Percentiles rank a stretch among this genome's conserved stretches.
Conservation (phyloP, 345 rosid genomes). For the Melastoma malabathricum region DNA sequence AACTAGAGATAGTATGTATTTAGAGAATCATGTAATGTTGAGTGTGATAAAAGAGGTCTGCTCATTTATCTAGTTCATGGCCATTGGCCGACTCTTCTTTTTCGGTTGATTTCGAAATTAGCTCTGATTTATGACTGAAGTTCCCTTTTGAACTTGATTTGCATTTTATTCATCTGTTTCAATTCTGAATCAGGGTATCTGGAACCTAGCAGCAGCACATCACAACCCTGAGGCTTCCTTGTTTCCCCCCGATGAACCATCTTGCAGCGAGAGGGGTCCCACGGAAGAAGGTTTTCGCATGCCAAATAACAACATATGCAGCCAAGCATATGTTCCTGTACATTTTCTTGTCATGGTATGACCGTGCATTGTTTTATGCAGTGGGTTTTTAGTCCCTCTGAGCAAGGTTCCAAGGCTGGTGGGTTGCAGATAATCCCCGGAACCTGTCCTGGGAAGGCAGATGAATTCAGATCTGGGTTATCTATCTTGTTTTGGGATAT, state of each 20-base stretch:
- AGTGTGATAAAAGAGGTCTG: conserved; percentile 15
- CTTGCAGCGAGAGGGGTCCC: conserved; percentile 5
- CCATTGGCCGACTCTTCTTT: not conserved
- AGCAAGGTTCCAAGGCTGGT: too few relatives aligned
- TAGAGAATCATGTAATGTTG: conserved; percentile 20
- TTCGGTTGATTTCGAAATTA: conserved; percentile 4
- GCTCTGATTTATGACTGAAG: not conserved
- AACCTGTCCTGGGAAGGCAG: too few relatives aligned
- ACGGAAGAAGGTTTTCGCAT: conserved; percentile 3
- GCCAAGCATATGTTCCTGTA: too few relatives aligned
- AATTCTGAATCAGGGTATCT: conserved; percentile 11
- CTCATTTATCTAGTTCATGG: not conserved
- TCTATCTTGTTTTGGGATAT: too few relatives aligned
- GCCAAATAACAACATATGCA: not conserved
- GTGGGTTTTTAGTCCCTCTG: too few relatives aligned
- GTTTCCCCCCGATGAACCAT: conserved; percentile 7
- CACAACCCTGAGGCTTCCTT: conserved; percentile 4
- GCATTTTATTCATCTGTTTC: conserved; percentile 4
- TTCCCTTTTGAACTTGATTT: not conserved
- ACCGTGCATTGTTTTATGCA: too few relatives aligned
- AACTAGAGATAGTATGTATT: conserved; percentile 26
- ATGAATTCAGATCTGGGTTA: too few relatives aligned
- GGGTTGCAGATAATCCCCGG: too few relatives aligned
- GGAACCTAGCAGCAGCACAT: conserved; percentile 8
- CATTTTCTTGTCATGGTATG: too few relatives aligned